These are phyloP conservation scores for Puccinia polysora DNA, from an alignment of 1,284 basidiomycete genomes.

Conservation along the genomic window DNA sequence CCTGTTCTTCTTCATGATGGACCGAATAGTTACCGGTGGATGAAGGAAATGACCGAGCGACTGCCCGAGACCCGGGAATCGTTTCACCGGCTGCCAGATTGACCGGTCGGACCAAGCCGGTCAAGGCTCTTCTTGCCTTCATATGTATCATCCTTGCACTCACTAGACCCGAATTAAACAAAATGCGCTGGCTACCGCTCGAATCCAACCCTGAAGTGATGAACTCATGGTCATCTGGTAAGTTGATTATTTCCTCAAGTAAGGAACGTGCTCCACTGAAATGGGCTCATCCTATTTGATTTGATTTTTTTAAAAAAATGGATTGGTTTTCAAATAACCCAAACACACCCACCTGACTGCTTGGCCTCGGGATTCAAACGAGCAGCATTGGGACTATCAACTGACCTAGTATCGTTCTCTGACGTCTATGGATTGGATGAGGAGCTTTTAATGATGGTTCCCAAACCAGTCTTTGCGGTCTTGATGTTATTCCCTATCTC, in stretches of 20 bases:
- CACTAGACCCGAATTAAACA: no score
- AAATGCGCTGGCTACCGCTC: slow-evolving; percentile 51
- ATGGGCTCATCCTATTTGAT: neutral
- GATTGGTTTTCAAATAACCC: neutral
- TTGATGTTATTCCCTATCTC: slow-evolving; percentile 52
- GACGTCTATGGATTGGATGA: slow-evolving; percentile 53
- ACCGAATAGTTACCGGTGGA: no score
- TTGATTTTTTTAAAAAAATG: neutral
- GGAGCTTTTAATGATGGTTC: slow-evolving; percentile 52
- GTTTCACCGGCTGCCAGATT: no score
- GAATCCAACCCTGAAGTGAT: slow-evolving; percentile 53
- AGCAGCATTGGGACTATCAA: slow-evolving; percentile 26
- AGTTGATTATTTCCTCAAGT: neutral
- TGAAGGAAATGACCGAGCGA: no score
- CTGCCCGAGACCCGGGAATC: no score
- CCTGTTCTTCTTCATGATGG: no score
- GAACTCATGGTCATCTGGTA: slow-evolving; percentile 43
- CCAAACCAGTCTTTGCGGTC: slow-evolving; percentile 51
- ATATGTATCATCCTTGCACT: no score
- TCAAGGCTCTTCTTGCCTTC: no score
- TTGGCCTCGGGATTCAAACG: neutral
- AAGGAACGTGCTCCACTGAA: neutral
- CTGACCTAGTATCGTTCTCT: slow-evolving; percentile 20
- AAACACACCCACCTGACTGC: no score
- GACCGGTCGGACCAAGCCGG: no score